These are phyloP conservation scores for Spinacia oleracea DNA, from an alignment of 179 eudicot genomes.

Conservation along the genomic window DNA sequence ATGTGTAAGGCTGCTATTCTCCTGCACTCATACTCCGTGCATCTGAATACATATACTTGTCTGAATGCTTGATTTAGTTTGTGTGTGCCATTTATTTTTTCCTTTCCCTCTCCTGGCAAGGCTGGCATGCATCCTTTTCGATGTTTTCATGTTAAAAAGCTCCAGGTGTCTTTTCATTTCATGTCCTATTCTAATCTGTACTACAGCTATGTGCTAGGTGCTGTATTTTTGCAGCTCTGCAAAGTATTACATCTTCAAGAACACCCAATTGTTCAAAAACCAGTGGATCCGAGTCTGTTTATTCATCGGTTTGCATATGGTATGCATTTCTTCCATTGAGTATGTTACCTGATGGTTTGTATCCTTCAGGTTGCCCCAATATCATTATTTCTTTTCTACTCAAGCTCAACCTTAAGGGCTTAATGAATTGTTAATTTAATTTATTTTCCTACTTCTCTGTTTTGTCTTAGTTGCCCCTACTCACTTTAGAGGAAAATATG, in stretches of 20 bases:
- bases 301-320: conserved; percentile 73
- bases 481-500: no score
- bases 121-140: neutral
- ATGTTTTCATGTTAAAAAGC: neutral
- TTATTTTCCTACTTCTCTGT: neutral
- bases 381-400: neutral
- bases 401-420: neutral
- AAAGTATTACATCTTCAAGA: conserved; percentile 76
- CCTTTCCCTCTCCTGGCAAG: neutral
- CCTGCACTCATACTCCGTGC: conserved; percentile 3
- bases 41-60: conserved; percentile 5
- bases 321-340: conserved; percentile 32
- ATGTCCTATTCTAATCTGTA: conserved; percentile 19
- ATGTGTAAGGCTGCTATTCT: conserved; percentile 64
- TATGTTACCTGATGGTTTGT: neutral
- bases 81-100: neutral
- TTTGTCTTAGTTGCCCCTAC: neutral
- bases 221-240: conserved; percentile 89
- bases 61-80: neutral
- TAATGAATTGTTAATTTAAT: no score
- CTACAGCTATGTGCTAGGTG: conserved; percentile 86
- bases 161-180: conserved; percentile 1
- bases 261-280: conserved; percentile 77
- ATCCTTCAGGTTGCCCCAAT: neutral
- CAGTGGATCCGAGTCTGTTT: conserved; percentile 92